Evolutionary conservation across 2,329 filamentous ascomycete genomes (phyloP), one percentile per base, ranked within the genome.

Genomic region (Penicillium sp.): DNA sequence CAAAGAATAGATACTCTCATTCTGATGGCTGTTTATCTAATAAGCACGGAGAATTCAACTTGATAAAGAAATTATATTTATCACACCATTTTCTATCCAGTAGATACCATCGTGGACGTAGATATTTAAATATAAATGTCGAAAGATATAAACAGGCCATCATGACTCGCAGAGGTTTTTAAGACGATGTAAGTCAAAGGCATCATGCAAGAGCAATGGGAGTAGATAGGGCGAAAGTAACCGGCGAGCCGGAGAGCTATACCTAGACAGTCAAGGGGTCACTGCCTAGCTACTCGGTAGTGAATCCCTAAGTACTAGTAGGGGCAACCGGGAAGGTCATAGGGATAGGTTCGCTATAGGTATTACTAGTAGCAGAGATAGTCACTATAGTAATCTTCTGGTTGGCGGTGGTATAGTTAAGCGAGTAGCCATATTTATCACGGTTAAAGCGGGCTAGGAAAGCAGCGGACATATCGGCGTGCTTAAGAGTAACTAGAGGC

Each of bases 401-500:
- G 39, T 70, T 63, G 25, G 69, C 66, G 44, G 74, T 72, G 45
- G 67, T 69, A 63, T 76, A 80, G 18, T 64, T 69, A 44, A 82
- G 57, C 45, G 71, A 71, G 44, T 79, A 78, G 38, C 72, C 60
- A 69, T 81, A 80, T 43, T 66, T 66, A 63, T 83, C 80, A 38
- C 80, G 76, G 10, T 74, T 67, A 66, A 75, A 76, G 49, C 82
- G 78, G 47, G 76, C 72, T 37, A 75, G 60, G 67, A 84, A 84
- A 3, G 68, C 60, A 4, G 67, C 63, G 9, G 75, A 78, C 57
- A 78, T 72, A 60, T 82, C 77, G 52, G 81, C 75, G 48, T 83
- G 81, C 53, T 79, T 82, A 51, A 78, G 66, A 1, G 78, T 78
- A 15, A 77, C 70, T 23, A 83, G 63, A 1, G 79, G 78, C 79